phyloP scores from a whole-genome alignment of 2,329 filamentous ascomycete genomes.

The Arthrobotrys sphaeroides region DNA sequence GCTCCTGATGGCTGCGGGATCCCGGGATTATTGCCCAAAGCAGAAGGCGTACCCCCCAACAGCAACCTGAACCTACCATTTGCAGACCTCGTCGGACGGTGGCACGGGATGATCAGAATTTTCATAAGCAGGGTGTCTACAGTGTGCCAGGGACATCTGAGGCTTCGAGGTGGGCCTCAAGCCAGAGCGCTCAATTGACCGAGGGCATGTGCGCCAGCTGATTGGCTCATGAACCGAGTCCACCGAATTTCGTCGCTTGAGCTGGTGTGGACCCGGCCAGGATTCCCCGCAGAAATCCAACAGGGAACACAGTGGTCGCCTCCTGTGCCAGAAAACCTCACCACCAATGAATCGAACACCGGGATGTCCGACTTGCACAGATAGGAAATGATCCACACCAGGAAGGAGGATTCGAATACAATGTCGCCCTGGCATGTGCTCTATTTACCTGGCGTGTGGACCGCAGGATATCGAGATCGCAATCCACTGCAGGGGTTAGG shows the following conservation, averaged over 20 bases:
- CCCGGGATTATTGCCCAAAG: constrained; percentile 12
- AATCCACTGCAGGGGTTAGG: neutral
- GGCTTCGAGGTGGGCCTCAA: constrained; percentile 3
- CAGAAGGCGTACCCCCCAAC: constrained; percentile 14
- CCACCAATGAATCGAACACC: constrained; percentile 20
- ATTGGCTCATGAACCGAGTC: constrained; percentile 36
- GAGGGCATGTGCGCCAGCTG: constrained; percentile 10
- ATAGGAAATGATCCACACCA: constrained; percentile 17
- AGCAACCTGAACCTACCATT: neutral
- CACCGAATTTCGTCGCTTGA: constrained; percentile 24
- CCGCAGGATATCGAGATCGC: neutral
- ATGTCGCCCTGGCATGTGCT: too few relatives aligned
- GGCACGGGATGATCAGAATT: constrained; percentile 19
- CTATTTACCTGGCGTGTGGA: too few relatives aligned
- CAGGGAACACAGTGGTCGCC: neutral
- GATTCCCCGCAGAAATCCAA: neutral
- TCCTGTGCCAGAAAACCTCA: neutral
- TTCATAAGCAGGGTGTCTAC: constrained; percentile 18
- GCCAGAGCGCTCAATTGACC: neutral
- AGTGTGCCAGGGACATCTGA: constrained; percentile 14
- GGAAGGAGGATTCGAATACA: constrained; percentile 39
- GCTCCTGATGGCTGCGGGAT: constrained; percentile 2
- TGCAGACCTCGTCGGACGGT: neutral
- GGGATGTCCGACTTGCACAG: neutral
- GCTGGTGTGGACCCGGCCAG: neutral